phyloP scores from a whole-genome alignment of 2,329 filamentous ascomycete species.

The Golovinomyces cichoracearum region DNA sequence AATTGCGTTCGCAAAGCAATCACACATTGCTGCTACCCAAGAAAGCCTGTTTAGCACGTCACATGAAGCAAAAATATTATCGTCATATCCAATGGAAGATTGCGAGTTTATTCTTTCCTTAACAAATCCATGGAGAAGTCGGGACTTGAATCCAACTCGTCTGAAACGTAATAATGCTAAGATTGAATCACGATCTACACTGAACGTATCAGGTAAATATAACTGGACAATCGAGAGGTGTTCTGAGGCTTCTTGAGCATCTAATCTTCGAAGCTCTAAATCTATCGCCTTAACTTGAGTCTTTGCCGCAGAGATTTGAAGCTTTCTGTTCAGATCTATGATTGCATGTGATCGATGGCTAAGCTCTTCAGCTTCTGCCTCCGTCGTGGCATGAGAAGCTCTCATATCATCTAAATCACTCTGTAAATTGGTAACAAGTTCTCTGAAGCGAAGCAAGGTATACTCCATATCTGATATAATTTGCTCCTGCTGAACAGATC shows the following conservation, averaged over 20 bases:
- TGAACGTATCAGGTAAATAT: slow-evolving; percentile 67
- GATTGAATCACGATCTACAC: slow-evolving; percentile 61
- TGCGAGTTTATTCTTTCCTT: slow-evolving; percentile 50
- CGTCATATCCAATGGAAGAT: slow-evolving; percentile 39
- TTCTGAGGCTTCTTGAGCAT: slow-evolving; percentile 68
- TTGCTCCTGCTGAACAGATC: slow-evolving; percentile 50
- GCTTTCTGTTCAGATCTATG: slow-evolving; percentile 87
- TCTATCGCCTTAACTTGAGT: slow-evolving; percentile 88
- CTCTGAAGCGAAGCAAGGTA: slow-evolving; percentile 65
- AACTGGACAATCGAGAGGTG: slow-evolving; percentile 71
- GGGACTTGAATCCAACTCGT: slow-evolving; percentile 67
- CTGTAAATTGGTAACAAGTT: slow-evolving; percentile 66
- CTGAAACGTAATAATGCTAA: slow-evolving; percentile 70
- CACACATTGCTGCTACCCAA: slow-evolving; percentile 61
- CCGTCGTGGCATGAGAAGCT: slow-evolving; percentile 73
- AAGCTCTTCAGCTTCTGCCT: slow-evolving; percentile 75
- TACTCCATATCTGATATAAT: slow-evolving; percentile 70
- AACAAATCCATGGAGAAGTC: slow-evolving; percentile 49
- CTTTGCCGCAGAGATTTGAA: slow-evolving; percentile 72
- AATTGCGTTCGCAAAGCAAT: slow-evolving; percentile 60
- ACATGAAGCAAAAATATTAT: slow-evolving; percentile 55
- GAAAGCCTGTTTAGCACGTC: slow-evolving; percentile 66
- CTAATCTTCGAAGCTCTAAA: slow-evolving; percentile 60
- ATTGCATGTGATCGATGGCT: slow-evolving; percentile 72
- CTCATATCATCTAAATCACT: slow-evolving; percentile 75